Percentiles rank a stretch among this genome's conserved stretches.
phyloP scores from a whole-genome alignment of 140 eudicot genomes.

The Ambrosia hybrid region DNA sequence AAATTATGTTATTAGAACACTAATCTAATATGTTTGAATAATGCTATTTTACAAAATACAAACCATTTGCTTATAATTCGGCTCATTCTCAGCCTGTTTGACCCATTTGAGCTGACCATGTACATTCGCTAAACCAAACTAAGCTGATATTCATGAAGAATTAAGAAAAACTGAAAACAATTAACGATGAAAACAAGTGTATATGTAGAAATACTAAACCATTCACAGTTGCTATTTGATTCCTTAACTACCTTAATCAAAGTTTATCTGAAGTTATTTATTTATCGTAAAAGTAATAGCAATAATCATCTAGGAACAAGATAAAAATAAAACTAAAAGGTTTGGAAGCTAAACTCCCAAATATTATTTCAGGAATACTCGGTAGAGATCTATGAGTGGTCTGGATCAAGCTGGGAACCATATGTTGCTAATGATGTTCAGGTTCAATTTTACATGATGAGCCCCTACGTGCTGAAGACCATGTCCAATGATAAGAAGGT shows the following conservation, averaged over 20 bases:
- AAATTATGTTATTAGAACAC: neutral
- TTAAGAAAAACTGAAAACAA: neutral
- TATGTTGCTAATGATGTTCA: conserved; percentile 86
- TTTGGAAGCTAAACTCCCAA: conserved; percentile 1
- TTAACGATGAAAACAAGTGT: neutral
- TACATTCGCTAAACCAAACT: conserved; percentile 5
- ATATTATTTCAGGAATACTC: conserved; percentile 59
- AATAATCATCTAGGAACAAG: neutral
- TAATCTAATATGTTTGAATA: neutral
- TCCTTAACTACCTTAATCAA: neutral
- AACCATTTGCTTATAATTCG: too few relatives aligned
- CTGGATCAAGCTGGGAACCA: conserved; percentile 90
- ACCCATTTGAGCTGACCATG: neutral
- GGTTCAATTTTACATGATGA: conserved; percentile 97
- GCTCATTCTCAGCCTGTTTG: neutral
- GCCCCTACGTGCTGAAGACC: conserved; percentile 88
- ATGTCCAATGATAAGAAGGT: conserved; percentile 84
- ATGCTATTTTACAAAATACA: neutral
- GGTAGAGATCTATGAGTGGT: conserved; percentile 91
- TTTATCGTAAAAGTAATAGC: neutral
- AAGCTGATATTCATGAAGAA: neutral
- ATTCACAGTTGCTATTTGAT: neutral
- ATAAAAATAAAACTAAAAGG: neutral
- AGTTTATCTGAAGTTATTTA: neutral
- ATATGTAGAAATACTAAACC: neutral